Percentiles rank a stretch among this genome's conserved stretches.
Evolutionary conservation across 345 rosid genomes (phyloP).

Genomic region (Odontarrhena argentea): DNA sequence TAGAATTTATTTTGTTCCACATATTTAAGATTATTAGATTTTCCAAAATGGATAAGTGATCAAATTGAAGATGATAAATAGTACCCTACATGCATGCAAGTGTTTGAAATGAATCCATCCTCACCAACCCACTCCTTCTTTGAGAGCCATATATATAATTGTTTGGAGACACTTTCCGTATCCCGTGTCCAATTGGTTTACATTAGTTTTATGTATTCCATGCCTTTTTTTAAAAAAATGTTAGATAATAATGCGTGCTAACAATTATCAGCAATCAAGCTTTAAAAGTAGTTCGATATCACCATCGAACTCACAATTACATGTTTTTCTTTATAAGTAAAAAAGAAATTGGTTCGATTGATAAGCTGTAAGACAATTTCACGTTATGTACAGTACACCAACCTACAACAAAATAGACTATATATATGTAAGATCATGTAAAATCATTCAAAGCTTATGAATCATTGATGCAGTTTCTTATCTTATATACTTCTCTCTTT

Average conservation of each 20-base stretch:
- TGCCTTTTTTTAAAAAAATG: background rate
- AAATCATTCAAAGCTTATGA: background rate
- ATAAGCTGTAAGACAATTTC: background rate
- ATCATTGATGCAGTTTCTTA: too few species aligned
- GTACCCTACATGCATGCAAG: slow-evolving; percentile 18
- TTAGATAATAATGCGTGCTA: slow-evolving; percentile 8
- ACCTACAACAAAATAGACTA: slow-evolving; percentile 3
- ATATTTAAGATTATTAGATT: too few species aligned
- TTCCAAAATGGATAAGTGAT: too few species aligned
- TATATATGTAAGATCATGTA: background rate
- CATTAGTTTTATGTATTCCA: background rate
- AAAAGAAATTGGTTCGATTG: background rate
- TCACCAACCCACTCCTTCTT: slow-evolving; percentile 24
- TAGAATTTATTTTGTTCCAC: too few species aligned
- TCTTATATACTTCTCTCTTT: too few species aligned
- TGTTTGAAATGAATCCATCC: slow-evolving; percentile 8
- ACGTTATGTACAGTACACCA: background rate
- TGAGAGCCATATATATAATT: background rate
- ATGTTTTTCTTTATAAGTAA: background rate
- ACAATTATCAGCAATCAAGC: slow-evolving; percentile 5
- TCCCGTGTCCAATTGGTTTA: background rate
- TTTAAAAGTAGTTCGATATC: slow-evolving; percentile 25
- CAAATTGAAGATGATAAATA: too few species aligned
- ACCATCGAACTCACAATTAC: slow-evolving; percentile 11
- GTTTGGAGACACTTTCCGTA: background rate